phyloP scores from a whole-genome alignment of 1,284 basidiomycete genomes.

The Ceratobasidium sp. region DNA sequence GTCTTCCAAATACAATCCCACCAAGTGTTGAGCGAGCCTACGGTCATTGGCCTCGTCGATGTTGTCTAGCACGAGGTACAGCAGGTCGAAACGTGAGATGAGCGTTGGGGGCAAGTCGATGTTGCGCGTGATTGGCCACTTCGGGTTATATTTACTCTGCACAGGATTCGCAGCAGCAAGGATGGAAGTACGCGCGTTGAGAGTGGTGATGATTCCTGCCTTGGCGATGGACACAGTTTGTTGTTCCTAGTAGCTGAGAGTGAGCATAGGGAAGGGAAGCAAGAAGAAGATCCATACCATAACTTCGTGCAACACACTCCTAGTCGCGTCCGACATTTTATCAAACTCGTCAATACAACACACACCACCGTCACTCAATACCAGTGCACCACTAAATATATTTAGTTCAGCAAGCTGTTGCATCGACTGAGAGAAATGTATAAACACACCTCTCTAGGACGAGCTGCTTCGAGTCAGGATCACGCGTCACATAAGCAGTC shows the following conservation, averaged over 20 bases:
- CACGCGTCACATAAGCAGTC: conserved; percentile 97
- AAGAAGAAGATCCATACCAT: conserved; percentile 74
- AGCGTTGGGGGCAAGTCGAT: conserved; percentile 97
- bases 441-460: conserved; percentile 88
- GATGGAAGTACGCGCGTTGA: conserved; percentile 97
- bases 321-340: conserved; percentile 97
- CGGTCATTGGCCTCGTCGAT: conserved; percentile 91
- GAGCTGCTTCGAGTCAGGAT: conserved; percentile 97
- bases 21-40: conserved; percentile 92
- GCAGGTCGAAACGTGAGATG: conserved; percentile 95
- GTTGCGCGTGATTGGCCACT: conserved; percentile 83
- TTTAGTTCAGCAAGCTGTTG: not conserved
- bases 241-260: conserved; percentile 78
- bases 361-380: conserved; percentile 96
- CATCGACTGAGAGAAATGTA: not conserved
- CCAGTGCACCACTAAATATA: conserved; percentile 84
- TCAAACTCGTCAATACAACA: conserved; percentile 99
- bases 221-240: conserved; percentile 99
- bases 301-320: conserved; percentile 97
- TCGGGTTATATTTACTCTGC: conserved; percentile 93
- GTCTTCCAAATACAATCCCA: conserved; percentile 94
- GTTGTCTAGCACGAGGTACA: conserved; percentile 97
- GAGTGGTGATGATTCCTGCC: conserved; percentile 97
- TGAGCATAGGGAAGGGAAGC: not conserved
- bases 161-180: conserved; percentile 97